Evolutionary conservation across 495 filamentous ascomycete genomes (phyloP), one percentile per base, ranked within the genome.

Genomic region (Annulohypoxylon stygium): DNA sequence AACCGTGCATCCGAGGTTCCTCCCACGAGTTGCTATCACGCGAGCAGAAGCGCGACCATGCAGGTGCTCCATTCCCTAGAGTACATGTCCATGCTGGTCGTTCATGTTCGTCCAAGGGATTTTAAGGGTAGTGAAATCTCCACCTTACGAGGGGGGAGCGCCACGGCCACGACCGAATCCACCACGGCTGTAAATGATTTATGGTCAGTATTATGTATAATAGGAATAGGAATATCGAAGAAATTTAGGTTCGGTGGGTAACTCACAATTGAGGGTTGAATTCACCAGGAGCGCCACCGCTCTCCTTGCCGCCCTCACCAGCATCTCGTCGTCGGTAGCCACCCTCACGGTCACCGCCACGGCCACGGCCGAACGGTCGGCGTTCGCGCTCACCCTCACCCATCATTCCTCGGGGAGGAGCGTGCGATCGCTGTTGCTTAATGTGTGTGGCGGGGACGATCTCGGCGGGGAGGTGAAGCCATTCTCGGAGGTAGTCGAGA

Each of bases 401-500:
- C 87, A 98, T 90, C 96, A 99, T 98, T 78, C 96, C 96, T 78
- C 95, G 94, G 76, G 96, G 96, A 80, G 97, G 97, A 83, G 94
- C 94, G 84, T 99, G 95, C 75, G 93, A 96, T 85, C 97, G 94
- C 89, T 98, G 94, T 88, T 97, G 94, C 92, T 99, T 99, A 89
- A 99, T 97, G 90, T 99, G 96, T 80, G 96, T 99, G 75, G 96
- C 93, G 66, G 96, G 96, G 77, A 99, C 96, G 83, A 99, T 97
- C 90, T 99, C 96, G 80, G 97, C 96, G 83, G 96, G 96, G 78
- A 98, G 92, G 89, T 99, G 96, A 75, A 98, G 95, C 96, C 96
- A 99, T 89, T 99, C 96, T 78, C 96, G 97, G 83, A 99, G 94
- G 90, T 98, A 99, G 90, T 98, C 95, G 81, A 99, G 95, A 88